Percentiles rank a stretch among this genome's conserved stretches.
Conservation (phyloP, 768 basidiomycete genomes). For the Xanthoconium purpureum region DNA sequence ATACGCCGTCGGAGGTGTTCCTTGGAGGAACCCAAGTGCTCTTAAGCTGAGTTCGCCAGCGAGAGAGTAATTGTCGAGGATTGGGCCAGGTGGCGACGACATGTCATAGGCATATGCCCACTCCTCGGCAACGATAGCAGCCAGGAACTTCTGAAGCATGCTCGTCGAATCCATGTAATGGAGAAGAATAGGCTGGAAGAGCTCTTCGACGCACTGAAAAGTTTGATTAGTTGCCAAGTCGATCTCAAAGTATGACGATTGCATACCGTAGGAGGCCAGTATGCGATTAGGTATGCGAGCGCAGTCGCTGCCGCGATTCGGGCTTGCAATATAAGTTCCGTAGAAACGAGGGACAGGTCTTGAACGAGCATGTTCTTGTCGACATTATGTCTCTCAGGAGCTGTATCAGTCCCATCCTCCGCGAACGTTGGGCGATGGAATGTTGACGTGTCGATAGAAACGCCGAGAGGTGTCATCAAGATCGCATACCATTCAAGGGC, state of each 20-base stretch:
- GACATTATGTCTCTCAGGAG: conserved; percentile 79
- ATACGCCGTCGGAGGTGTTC: conserved; percentile 71
- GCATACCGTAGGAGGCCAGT: conserved; percentile 62
- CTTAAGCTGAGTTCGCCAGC: conserved; percentile 67
- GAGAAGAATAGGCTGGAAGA: conserved; percentile 70
- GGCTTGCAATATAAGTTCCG: conserved; percentile 75
- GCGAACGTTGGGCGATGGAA: conserved; percentile 66
- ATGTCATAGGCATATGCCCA: conserved; percentile 70
- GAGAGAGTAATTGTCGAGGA: conserved; percentile 56
- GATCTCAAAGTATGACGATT: neutral
- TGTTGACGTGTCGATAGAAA: conserved; percentile 62
- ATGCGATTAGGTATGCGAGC: conserved; percentile 63
- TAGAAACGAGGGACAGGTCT: conserved; percentile 77
- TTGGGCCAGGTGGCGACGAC: conserved; percentile 33
- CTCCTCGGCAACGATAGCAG: conserved; percentile 86
- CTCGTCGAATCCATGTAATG: conserved; percentile 85
- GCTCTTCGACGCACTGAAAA: conserved; percentile 50
- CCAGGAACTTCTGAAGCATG: conserved; percentile 86
- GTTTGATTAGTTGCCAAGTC: neutral
- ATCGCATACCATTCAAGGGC: conserved; percentile 83
- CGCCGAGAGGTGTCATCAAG: conserved; percentile 86
- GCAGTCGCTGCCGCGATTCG: conserved; percentile 77
- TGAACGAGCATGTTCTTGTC: conserved; percentile 95
- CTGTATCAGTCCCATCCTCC: conserved; percentile 41
- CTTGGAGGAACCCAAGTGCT: conserved; percentile 72